A percentile compares a stretch with the other conserved stretches of the same genome.
Conservation (phyloP, 345 rosid genomes). For the Heritiera littoralis region DNA sequence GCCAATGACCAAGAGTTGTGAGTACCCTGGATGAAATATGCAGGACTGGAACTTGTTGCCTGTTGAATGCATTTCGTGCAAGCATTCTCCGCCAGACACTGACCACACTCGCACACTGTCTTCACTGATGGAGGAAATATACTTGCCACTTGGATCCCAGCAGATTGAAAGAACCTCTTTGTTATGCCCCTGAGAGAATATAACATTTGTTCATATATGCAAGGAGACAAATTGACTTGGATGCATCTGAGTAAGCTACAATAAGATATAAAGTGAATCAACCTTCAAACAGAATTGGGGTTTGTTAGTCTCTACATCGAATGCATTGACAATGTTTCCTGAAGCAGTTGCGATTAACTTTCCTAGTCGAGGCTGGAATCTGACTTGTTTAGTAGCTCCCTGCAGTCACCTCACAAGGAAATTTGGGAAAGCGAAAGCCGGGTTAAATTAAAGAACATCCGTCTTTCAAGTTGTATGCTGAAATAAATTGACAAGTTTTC, state of each 20-base stretch:
- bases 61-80: constrained; percentile 24
- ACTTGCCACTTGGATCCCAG: constrained; percentile 35
- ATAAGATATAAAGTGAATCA: constrained; percentile 2
- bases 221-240: neutral
- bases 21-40: constrained; percentile 34
- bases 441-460: neutral
- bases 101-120: constrained; percentile 37
- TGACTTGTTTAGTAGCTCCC: constrained; percentile 35
- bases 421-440: neutral
- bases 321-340: constrained; percentile 23
- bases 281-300: constrained; percentile 28
- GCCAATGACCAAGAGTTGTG: constrained; percentile 33
- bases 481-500: too few relatives aligned
- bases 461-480: too few relatives aligned
- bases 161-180: constrained; percentile 33
- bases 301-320: constrained; percentile 32
- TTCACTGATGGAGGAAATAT: constrained; percentile 38
- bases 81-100: constrained; percentile 21
- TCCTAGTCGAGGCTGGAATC: constrained; percentile 33
- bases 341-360: constrained; percentile 33
- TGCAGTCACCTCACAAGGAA: constrained; percentile 14
- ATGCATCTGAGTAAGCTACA: neutral
- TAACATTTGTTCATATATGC: neutral
- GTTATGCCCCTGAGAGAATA: constrained; percentile 32
- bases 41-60: constrained; percentile 40